Base-by-base conservation (phyloP, 108 stramenopile species). In the Cyclotella sp. region DNA sequence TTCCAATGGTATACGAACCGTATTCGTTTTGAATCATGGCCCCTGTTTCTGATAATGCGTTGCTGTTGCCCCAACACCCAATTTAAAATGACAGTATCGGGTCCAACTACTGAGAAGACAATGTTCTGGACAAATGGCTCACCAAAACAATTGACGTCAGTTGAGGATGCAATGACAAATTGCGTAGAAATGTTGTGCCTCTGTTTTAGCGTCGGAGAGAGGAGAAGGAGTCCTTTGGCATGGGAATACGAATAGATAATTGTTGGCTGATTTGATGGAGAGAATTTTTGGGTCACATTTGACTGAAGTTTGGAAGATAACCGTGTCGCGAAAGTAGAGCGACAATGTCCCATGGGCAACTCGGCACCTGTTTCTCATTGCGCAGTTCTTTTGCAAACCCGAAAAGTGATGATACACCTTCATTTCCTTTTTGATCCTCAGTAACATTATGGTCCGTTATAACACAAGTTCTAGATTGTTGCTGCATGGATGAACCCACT, bases 81-180 rank as follows among this genome's bases (percentile, higher is more conserved):
- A 68, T 95, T 95, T 39, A 90, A 45, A 15, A 89, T 68, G 29
- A 93, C 85, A 12, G 91, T 92, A 57, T 95, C 87, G 12, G 69
- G 76, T 43, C 94, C 91, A 3, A 88, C 68, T 24, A 84, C 45
- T 46, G 43, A 30, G 60, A 84, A 79, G 7, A 86, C 61, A 22
- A 88, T 72, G 0, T 68, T 69, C 78, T 91, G 90, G 15, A 92
- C 47, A 60, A 91, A 86, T 24, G 90, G 88, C 68, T 91, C 90
- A 12, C 94, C 94, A 57, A 92, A 95, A 69, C 94, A 95, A 28
- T 76, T 46, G 7, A 70, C 43, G 64, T 94, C 91, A 12, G 62
- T 41, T 0, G 82, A 65, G 29, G 91, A 86, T 9, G 89, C 70
- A 14, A 84, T 52, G 14, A 92, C 76, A 42, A 85, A 80, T 72